Percentiles rank a stretch among this genome's conserved stretches.
phyloP scores from a whole-genome alignment of 345 rosid genomes.

The Euphorbia lathyris region DNA sequence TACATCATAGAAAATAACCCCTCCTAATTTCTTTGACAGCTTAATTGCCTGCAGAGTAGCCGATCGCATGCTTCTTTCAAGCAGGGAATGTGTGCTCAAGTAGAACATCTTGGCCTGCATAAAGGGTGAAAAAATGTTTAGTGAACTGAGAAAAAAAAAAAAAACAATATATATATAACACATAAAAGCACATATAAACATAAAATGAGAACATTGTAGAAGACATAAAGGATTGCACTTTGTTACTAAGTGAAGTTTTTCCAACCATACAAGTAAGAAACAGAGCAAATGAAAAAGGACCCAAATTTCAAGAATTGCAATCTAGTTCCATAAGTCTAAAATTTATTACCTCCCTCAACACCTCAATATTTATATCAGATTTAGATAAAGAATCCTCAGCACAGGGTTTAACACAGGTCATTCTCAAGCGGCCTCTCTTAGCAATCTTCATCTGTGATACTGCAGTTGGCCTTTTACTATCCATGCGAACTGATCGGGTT shows the following conservation, averaged over 20 bases:
- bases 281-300: neutral
- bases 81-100: conserved; percentile 76
- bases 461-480: conserved; percentile 57
- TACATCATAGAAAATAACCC: conserved; percentile 67
- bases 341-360: conserved; percentile 73
- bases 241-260: neutral
- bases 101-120: conserved; percentile 85
- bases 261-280: neutral
- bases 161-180: neutral
- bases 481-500: conserved; percentile 67
- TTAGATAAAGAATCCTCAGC: conserved; percentile 81
- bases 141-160: conserved; percentile 8
- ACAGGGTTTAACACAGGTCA: conserved; percentile 61
- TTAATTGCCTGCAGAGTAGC: conserved; percentile 65
- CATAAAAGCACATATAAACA: neutral
- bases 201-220: neutral
- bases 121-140: conserved; percentile 24
- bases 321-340: conserved; percentile 5
- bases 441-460: conserved; percentile 71
- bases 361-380: conserved; percentile 80
- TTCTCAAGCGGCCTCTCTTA: conserved; percentile 68
- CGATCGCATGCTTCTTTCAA: conserved; percentile 68
- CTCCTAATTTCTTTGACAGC: conserved; percentile 69
- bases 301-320: neutral
- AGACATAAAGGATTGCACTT: neutral